Percentiles rank a stretch among this genome's conserved stretches.
phyloP scores from a whole-genome alignment of 2,329 filamentous ascomycete species.

The Fusarium sp. region DNA sequence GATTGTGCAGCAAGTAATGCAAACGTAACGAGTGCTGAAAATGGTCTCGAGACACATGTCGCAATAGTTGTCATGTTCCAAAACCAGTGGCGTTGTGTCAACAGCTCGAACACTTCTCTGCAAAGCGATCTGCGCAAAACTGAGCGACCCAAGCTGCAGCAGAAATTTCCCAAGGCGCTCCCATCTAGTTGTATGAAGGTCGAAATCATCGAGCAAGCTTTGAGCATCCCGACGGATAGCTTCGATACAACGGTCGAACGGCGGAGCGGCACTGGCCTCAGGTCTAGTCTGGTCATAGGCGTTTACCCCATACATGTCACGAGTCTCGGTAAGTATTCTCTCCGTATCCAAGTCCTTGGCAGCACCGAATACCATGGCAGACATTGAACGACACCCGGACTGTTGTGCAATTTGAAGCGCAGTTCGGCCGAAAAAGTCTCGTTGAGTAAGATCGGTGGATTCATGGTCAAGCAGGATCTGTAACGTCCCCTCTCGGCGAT shows the following conservation, averaged over 20 bases:
- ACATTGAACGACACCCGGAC: conserved; percentile 9
- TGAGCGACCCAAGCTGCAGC: conserved; percentile 14
- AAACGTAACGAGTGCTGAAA: conserved; percentile 3
- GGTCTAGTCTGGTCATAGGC: conserved; percentile 10
- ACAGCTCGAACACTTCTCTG: conserved; percentile 8
- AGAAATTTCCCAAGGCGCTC: conserved; percentile 25
- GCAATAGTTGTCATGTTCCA: conserved; percentile 20
- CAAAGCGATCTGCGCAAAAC: conserved; percentile 25
- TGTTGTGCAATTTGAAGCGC: conserved; percentile 19
- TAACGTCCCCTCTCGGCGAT: conserved; percentile 5
- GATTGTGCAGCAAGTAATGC: conserved; percentile 11
- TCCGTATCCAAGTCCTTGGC: conserved; percentile 11
- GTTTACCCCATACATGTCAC: conserved; percentile 28
- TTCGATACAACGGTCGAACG: conserved; percentile 9
- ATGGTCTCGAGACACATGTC: conserved; percentile 20
- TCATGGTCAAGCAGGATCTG: conserved; percentile 15
- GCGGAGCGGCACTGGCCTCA: not conserved
- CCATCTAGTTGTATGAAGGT: not conserved
- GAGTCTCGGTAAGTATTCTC: conserved; percentile 8
- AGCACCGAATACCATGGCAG: conserved; percentile 15
- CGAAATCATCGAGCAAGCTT: conserved; percentile 14
- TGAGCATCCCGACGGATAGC: conserved; percentile 10
- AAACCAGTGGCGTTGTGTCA: conserved; percentile 8
- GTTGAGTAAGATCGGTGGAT: conserved; percentile 13
- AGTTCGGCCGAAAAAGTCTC: conserved; percentile 22